Evolutionary conservation across 2,329 filamentous ascomycete genomes (phyloP), one percentile per base, ranked within the genome.

Genomic region (Aspergillus brunneoviolaceus): DNA sequence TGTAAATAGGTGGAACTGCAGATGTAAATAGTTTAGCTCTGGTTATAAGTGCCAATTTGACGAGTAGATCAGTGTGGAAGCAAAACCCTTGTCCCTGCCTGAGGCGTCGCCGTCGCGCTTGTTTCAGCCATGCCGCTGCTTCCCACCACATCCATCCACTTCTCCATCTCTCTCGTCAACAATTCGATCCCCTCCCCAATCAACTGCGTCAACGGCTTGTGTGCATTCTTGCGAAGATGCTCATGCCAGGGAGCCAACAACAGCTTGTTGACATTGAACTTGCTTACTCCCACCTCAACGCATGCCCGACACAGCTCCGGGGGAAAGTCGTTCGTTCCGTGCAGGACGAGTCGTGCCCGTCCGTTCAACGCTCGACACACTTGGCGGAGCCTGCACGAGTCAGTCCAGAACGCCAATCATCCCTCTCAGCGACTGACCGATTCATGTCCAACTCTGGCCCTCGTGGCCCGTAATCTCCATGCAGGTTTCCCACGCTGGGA

Each of bases 401-500:
- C 39, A 80, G 66, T 82, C 14, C 33, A 12, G 14, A 35, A 35
- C 33, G 19, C 31, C 49, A 7, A 19, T 2, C 23, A 29, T 57
- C n/a, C 16, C 33, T 14, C 0, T 12, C 12, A 10, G 16, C 27
- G 12, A 48, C 55, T 49, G 12, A 62, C 58, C 60, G 48, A 5
- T 61, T 50, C 39, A 64, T 59, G 21, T 89, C 86, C 19, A 88
- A 74, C 66, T 81, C 78, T 9, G 85, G 83, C 0, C 87, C 87
- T 35, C 82, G 76, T 1, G 84, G 80, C 0, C 87, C 87, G 71
- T 91, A 90, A 63, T 86, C 83, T 9, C 88, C 88, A 70, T 91
- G 88, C 45, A 91, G 84, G 67, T 90, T 91, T 6, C 88, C 88
- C 73, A 91, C 89, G 0, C 87, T 87, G 0, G 88, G 89, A 1